Evolutionary conservation across 805 yeast genomes (phyloP).

Genomic region (Diddensiella santjacobensis): DNA sequence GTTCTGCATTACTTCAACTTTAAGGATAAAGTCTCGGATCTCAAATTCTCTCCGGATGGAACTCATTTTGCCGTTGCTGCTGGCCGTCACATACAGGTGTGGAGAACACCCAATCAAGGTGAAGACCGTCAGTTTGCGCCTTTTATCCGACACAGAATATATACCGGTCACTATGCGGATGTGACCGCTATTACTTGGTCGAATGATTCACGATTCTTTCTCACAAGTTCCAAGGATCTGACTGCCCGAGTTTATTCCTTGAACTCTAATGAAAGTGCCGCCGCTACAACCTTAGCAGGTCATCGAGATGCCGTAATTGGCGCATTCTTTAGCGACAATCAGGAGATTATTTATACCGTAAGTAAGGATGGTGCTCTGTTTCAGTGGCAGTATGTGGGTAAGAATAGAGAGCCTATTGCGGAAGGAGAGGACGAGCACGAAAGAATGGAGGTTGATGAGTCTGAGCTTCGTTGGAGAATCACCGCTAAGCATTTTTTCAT

Average conservation of each 20-base stretch:
- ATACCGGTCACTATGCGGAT: constrained; percentile 90
- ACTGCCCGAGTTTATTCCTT: constrained; percentile 83
- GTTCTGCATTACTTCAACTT: constrained; percentile 94
- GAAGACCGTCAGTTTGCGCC: constrained; percentile 96
- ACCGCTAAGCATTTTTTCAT: constrained; percentile 71
- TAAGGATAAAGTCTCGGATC: constrained; percentile 67
- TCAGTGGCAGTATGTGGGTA: constrained; percentile 79
- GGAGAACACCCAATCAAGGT: constrained; percentile 80
- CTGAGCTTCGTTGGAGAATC: constrained; percentile 68
- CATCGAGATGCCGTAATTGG: constrained; percentile 84
- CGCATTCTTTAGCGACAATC: constrained; percentile 84
- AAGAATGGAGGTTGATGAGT: constrained; percentile 28
- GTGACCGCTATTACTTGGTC: constrained; percentile 83
- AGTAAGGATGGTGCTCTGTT: constrained; percentile 94
- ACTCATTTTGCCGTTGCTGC: constrained; percentile 79
- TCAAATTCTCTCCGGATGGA: constrained; percentile 88
- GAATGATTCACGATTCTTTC: constrained; percentile 78
- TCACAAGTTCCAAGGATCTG: constrained; percentile 85
- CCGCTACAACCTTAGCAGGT: constrained; percentile 84
- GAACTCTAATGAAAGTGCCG: constrained; percentile 62
- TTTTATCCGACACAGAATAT: constrained; percentile 81
- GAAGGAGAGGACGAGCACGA: constrained; percentile 42
- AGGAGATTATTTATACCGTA: constrained; percentile 85
- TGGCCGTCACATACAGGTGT: constrained; percentile 79
- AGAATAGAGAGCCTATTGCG: constrained; percentile 44